Evolutionary conservation across 169 alveolate species (phyloP), one percentile per base, ranked within the genome.

Genomic region (Miamiensis avidus): DNA sequence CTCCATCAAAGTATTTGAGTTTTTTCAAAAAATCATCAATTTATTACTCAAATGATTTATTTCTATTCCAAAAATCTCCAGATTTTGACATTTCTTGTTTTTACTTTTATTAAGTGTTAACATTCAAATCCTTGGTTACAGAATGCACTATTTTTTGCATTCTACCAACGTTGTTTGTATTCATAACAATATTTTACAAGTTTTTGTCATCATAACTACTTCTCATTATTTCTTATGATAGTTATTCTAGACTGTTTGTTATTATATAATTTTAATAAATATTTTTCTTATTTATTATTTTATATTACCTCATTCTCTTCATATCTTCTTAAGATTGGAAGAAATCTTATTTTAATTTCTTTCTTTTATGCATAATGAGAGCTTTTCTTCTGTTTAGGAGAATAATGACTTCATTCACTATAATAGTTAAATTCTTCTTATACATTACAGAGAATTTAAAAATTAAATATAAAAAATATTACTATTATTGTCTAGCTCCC

Each of bases 401-500:
- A 49, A 81, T 75, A 32, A 86, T 86, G 73, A 86, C 76, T 32
- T 82, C 84, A 75, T 81, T 86, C 79, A 86, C 90, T 86, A 75
- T 73, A 64, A 64, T 64, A n/a, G n/a, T n/a, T n/a, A n/a, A n/a
- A n/a, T n/a, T n/a, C n/a, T n/a, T n/a, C n/a, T n/a, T n/a, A n/a
- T n/a, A n/a, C n/a, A n/a, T n/a, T n/a, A n/a, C n/a, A n/a, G n/a
- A n/a, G n/a, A n/a, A n/a, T n/a, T n/a, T n/a, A n/a, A n/a, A n/a
- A n/a, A n/a, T n/a, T n/a, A n/a, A n/a, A n/a, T n/a, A n/a, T n/a
- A n/a, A n/a, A n/a, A n/a, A n/a, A n/a, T n/a, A n/a, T 81, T 86
- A 86, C 90, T 86, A 81, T 86, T 86, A 29, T 79, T 74, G 65
- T 86, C 90, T 75, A 86, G 75, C 29, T 86, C 90, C 28, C 84